Evolutionary conservation across 2,329 filamentous ascomycete genomes (phyloP).

Genomic region (Fusarium pseudocircinatum): DNA sequence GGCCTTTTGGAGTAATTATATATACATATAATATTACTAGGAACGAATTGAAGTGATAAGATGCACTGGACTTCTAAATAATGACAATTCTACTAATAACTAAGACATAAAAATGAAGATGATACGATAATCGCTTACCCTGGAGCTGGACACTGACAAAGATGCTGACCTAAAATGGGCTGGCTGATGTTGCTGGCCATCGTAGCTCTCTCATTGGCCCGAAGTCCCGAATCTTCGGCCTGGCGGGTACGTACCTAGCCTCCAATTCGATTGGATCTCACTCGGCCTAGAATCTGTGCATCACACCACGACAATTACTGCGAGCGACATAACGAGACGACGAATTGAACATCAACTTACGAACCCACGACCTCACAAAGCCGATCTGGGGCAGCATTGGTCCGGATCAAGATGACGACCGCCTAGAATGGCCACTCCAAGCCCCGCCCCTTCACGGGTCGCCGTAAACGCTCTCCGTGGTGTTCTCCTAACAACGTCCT

Average conservation of each 20-base stretch:
- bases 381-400: slow-evolving; percentile 4
- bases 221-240: not conserved
- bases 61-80: not conserved
- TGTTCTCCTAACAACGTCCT: slow-evolving; percentile 66
- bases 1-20: not conserved
- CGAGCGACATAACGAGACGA: slow-evolving; percentile 37
- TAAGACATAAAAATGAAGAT: not conserved
- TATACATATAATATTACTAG: not conserved
- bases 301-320: slow-evolving; percentile 36
- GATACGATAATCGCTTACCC: not conserved
- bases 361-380: not conserved
- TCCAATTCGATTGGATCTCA: slow-evolving; percentile 19
- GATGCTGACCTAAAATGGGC: not conserved
- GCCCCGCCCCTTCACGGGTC: slow-evolving; percentile 64
- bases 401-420: slow-evolving; percentile 40
- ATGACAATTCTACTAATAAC: too few relatives aligned
- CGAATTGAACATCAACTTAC: slow-evolving; percentile 33
- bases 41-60: not conserved
- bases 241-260: slow-evolving; percentile 5
- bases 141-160: not conserved
- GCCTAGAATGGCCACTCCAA: slow-evolving; percentile 55
- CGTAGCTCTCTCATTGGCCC: slow-evolving; percentile 15
- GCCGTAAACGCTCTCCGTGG: slow-evolving; percentile 65
- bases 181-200: not conserved
- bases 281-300: slow-evolving; percentile 18